Evolutionary conservation across 73 alveolate genomes (phyloP).

Genomic region (Paramecium tetraurelia): DNA sequence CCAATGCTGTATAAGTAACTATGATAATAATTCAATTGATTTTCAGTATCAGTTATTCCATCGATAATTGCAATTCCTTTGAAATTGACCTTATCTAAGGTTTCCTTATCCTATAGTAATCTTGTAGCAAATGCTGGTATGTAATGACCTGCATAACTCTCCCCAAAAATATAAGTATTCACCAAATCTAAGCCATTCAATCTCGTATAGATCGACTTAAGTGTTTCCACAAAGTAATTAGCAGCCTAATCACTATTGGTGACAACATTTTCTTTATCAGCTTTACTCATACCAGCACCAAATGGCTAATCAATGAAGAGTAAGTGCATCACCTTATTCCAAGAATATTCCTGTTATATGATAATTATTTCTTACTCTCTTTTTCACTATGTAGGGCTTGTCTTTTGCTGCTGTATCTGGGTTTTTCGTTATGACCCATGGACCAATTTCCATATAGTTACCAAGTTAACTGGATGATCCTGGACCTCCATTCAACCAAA

Average conservation of each 20-base stretch:
- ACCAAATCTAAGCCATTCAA: slow-evolving; percentile 31
- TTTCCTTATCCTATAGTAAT: background rate
- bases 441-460: slow-evolving; percentile 61
- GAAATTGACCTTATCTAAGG: slow-evolving; percentile 48
- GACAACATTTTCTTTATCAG: background rate
- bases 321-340: slow-evolving; percentile 72
- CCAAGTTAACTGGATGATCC: slow-evolving; percentile 62
- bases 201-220: background rate
- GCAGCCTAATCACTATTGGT: slow-evolving; percentile 1
- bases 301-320: slow-evolving; percentile 85
- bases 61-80: slow-evolving; percentile 72
- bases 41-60: slow-evolving; percentile 70
- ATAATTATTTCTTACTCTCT: background rate
- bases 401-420: background rate
- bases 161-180: slow-evolving; percentile 82
- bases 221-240: background rate
- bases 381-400: background rate
- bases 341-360: background rate
- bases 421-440: background rate
- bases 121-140: slow-evolving; percentile 67
- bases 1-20: slow-evolving; percentile 56
- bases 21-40: slow-evolving; percentile 64
- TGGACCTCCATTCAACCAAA: slow-evolving; percentile 67
- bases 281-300: slow-evolving; percentile 72
- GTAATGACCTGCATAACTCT: slow-evolving; percentile 89